phyloP scores from a whole-genome alignment of 805 yeast species.

The Barnettozyma botsteinii region DNA sequence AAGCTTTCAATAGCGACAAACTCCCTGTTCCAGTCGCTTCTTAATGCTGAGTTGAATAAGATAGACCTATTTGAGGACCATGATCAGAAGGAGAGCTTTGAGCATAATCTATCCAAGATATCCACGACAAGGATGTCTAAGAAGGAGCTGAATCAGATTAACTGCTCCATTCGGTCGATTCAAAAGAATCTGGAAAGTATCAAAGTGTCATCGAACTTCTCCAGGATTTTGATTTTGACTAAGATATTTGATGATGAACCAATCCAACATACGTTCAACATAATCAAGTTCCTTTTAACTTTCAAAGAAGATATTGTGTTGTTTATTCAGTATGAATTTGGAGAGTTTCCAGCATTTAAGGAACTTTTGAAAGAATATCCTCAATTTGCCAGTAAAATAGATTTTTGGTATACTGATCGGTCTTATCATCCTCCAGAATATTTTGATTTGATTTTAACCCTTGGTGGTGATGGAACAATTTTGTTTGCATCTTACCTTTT shows the following conservation, averaged over 20 bases:
- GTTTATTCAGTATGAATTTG: conserved; percentile 20
- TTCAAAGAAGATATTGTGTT: conserved; percentile 15
- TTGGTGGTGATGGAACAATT: conserved; percentile 74
- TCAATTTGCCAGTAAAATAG: conserved; percentile 9
- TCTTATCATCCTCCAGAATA: conserved; percentile 28
- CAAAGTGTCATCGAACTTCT: conserved; percentile 23
- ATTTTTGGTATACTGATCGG: conserved; percentile 24
- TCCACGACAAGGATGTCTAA: conserved; percentile 24
- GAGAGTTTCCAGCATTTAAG: conserved; percentile 5
- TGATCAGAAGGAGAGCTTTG: conserved; percentile 12
- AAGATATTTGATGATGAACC: conserved; percentile 29
- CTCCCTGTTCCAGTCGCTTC: conserved; percentile 22
- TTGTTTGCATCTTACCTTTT: conserved; percentile 58
- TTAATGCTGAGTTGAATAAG: conserved; percentile 25
- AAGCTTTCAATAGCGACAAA: conserved; percentile 21
- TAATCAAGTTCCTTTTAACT: conserved; percentile 20
- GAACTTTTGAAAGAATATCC: conserved; percentile 9
- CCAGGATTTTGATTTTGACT: conserved; percentile 26
- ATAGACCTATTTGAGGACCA: conserved; percentile 20
- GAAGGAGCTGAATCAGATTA: conserved; percentile 23
- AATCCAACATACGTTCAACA: conserved; percentile 21
- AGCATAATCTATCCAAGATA: conserved; percentile 12
- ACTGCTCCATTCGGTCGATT: conserved; percentile 26
- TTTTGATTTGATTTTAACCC: conserved; percentile 53
- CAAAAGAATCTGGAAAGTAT: conserved; percentile 27